Evolutionary conservation across 371 early-diverging fungal genomes (phyloP).

Genomic region (Mortierella sp.): DNA sequence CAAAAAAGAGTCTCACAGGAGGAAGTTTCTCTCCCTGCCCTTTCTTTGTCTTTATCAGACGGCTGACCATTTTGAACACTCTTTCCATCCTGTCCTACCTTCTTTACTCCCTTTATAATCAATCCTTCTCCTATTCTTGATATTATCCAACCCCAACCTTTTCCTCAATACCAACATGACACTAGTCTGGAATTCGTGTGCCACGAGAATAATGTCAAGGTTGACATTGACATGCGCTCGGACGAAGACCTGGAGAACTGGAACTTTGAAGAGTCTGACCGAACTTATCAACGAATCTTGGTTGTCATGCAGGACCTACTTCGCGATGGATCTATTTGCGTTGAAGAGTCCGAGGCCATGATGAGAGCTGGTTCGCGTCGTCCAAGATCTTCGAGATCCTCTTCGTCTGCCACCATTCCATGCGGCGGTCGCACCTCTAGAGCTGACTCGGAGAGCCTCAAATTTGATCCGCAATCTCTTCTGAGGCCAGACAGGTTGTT

Average conservation of each 20-base stretch:
- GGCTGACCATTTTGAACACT: neutral
- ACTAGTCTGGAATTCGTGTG: constrained; percentile 43
- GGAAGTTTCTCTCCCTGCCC: too few species aligned
- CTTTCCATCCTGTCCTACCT: too few species aligned
- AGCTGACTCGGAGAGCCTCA: constrained; percentile 25
- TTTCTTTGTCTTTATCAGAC: neutral
- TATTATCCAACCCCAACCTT: neutral
- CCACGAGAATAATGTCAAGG: constrained; percentile 43
- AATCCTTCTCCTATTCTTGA: neutral
- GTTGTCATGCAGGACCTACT: constrained; percentile 44
- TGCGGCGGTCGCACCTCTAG: neutral
- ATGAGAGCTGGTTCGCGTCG: constrained; percentile 17
- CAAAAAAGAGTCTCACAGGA: neutral
- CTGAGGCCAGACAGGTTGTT: constrained; percentile 24
- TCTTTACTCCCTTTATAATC: neutral
- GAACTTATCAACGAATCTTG: constrained; percentile 43
- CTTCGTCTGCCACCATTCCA: neutral
- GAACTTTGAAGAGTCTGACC: constrained; percentile 49
- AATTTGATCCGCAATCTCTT: constrained; percentile 22
- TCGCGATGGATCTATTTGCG: constrained; percentile 29
- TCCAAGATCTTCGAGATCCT: constrained; percentile 12
- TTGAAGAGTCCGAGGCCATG: constrained; percentile 20
- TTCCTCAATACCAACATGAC: neutral
- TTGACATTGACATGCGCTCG: constrained; percentile 40
- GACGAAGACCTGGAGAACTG: constrained; percentile 47